Evolutionary conservation across 2,329 filamentous ascomycete genomes (phyloP).

Genomic region (Herpotrichia juniperi): DNA sequence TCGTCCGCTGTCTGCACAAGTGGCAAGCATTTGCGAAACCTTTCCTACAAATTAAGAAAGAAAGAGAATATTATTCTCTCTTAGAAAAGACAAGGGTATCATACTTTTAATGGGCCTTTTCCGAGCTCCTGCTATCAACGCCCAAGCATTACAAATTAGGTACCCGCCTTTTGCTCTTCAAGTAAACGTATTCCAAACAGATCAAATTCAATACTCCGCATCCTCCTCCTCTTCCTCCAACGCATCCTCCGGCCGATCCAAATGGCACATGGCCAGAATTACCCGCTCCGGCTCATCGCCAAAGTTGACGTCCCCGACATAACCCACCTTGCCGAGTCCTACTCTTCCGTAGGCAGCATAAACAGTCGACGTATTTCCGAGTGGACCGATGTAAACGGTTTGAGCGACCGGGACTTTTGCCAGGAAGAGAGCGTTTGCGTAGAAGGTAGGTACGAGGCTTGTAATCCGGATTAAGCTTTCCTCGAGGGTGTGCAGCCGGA

Average conservation of each 20-base stretch:
- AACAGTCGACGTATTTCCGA: not conserved
- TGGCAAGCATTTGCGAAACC: no score
- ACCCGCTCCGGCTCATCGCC: constrained; percentile 27
- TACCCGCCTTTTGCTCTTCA: no score
- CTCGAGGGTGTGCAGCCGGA: constrained; percentile 11
- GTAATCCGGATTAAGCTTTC: constrained; percentile 19
- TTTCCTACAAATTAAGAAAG: no score
- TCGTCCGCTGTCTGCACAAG: no score
- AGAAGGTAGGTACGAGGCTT: constrained; percentile 17
- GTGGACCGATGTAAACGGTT: constrained; percentile 16
- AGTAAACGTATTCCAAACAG: no score
- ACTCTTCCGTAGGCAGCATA: constrained; percentile 29
- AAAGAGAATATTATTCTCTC: no score
- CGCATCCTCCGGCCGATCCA: constrained; percentile 27
- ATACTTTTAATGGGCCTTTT: no score
- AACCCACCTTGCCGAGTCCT: constrained; percentile 30
- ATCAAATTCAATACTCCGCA: not conserved
- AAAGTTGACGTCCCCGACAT: constrained; percentile 31
- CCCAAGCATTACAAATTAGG: no score
- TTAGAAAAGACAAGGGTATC: no score
- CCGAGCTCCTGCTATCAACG: no score
- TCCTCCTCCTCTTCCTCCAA: not conserved
- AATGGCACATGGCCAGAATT: constrained; percentile 34
- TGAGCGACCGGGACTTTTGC: constrained; percentile 19
- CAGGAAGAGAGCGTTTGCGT: constrained; percentile 23